A percentile compares a stretch with the other conserved stretches of the same genome.
Evolutionary conservation across 495 filamentous ascomycete species (phyloP).

Genomic region (Eremomyces bilateralis): DNA sequence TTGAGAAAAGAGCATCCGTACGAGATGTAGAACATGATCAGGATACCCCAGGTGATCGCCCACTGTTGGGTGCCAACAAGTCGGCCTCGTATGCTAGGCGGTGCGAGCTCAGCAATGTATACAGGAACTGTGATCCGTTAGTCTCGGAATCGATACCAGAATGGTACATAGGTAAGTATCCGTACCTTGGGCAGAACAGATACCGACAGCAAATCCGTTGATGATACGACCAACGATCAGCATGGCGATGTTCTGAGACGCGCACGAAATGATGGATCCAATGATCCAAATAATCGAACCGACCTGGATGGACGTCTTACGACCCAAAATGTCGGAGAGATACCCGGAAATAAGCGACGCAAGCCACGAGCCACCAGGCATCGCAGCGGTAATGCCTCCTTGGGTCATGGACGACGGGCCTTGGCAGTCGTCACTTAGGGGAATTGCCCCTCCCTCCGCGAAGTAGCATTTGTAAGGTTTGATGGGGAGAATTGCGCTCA

Average conservation of each 20-base stretch:
- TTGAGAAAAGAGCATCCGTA: conserved; percentile 51
- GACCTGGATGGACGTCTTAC: conserved; percentile 43
- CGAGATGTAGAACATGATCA: conserved; percentile 66
- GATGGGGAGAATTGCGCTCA: conserved; percentile 42
- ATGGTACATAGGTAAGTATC: too few relatives aligned
- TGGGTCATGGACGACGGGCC: conserved; percentile 16
- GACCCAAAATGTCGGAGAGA: conserved; percentile 42
- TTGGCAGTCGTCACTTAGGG: conserved; percentile 9
- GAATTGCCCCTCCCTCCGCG: conserved; percentile 30
- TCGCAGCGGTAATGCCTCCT: conserved; percentile 28
- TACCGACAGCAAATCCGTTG: conserved; percentile 56
- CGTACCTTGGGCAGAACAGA: conserved; percentile 59
- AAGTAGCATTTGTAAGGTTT: conserved; percentile 33
- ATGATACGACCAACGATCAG: conserved; percentile 52
- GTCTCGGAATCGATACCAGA: too few relatives aligned
- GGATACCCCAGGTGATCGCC: conserved; percentile 54
- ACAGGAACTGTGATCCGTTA: too few relatives aligned
- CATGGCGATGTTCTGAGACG: conserved; percentile 53
- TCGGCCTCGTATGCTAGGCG: conserved; percentile 44
- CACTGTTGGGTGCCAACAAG: conserved; percentile 57
- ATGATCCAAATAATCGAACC: conserved; percentile 42
- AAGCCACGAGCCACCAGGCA: conserved; percentile 58
- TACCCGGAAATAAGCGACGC: conserved; percentile 45
- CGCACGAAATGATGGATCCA: conserved; percentile 48
- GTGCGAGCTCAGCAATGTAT: conserved; percentile 54